Evolutionary conservation across 305 asterid genomes (phyloP).

Genomic region (Solanum hybrid): DNA sequence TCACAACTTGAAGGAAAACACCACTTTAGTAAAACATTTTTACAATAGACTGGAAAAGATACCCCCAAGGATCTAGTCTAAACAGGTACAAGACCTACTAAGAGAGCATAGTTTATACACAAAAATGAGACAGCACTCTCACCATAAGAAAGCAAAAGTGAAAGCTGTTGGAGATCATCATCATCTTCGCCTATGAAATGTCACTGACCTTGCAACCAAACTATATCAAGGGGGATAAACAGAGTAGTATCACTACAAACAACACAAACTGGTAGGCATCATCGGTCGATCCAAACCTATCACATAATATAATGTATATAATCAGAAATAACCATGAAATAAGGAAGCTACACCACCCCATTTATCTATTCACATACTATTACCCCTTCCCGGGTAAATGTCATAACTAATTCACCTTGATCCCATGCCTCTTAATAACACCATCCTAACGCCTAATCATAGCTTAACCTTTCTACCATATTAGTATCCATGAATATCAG

Average conservation of each 20-base stretch:
- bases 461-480: neutral
- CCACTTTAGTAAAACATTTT: neutral
- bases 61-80: neutral
- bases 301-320: neutral
- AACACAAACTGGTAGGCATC: neutral
- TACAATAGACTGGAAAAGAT: too few species aligned
- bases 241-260: neutral
- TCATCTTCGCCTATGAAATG: neutral
- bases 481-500: neutral
- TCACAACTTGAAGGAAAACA: neutral
- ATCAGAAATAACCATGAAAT: too few species aligned
- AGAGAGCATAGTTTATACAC: neutral
- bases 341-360: neutral
- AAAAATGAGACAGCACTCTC: neutral
- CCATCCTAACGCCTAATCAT: neutral
- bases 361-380: neutral
- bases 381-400: neutral
- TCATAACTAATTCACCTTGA: neutral
- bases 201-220: neutral
- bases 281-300: neutral
- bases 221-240: neutral
- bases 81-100: neutral
- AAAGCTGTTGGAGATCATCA: neutral
- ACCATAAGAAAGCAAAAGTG: neutral
- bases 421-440: neutral